Evolutionary conservation across 2,329 filamentous ascomycete species (phyloP).

Genomic region (Penicillium sp.): DNA sequence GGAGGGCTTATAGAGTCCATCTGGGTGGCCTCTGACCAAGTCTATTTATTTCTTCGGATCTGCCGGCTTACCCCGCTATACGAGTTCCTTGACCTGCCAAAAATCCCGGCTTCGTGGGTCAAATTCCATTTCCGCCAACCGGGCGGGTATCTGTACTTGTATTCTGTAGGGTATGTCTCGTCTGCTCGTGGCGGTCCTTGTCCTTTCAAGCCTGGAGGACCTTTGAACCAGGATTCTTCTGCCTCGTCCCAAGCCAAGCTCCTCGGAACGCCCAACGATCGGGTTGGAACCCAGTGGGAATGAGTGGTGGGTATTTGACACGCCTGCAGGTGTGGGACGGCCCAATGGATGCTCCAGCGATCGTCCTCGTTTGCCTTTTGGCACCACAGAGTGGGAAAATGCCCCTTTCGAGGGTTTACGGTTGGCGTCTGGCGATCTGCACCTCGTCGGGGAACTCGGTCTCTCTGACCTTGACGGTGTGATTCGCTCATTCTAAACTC

Average conservation of each 20-base stretch:
- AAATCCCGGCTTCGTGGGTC: too few relatives aligned
- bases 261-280: constrained; percentile 14
- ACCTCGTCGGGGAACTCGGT: not conserved
- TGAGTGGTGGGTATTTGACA: constrained; percentile 18
- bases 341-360: constrained; percentile 15
- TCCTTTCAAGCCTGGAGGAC: not conserved
- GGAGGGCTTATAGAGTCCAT: too few relatives aligned
- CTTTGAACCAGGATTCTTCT: not conserved
- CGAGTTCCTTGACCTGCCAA: too few relatives aligned
- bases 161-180: too few relatives aligned
- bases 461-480: too few relatives aligned
- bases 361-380: constrained; percentile 14
- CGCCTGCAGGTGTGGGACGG: constrained; percentile 19
- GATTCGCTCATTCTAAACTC: too few relatives aligned
- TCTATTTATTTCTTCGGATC: too few relatives aligned
- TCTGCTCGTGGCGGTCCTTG: not conserved
- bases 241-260: constrained; percentile 17
- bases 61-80: too few relatives aligned
- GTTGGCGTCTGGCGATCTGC: not conserved
- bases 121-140: too few relatives aligned
- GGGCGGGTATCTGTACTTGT: too few relatives aligned
- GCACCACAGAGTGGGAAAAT: too few relatives aligned
- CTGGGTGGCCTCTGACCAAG: too few relatives aligned
- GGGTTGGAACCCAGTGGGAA: constrained; percentile 14
- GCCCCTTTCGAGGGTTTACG: not conserved